Evolutionary conservation across 441 rosid genomes (phyloP), one percentile per base, ranked within the genome.

Genomic region (Populus tomentosa): DNA sequence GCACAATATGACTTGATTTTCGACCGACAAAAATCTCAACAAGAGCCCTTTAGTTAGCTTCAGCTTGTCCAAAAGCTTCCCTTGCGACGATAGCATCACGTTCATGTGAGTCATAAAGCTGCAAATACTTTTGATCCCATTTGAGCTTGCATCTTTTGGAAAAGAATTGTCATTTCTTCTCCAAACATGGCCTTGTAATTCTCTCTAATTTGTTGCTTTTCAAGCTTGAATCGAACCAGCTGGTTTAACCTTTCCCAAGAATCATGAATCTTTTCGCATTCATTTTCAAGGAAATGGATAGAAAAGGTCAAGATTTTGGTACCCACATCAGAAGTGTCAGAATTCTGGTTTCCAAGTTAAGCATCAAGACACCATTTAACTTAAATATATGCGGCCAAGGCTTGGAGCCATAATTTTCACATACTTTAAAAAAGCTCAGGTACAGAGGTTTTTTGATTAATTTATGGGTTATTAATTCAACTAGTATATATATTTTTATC

Each of bases 11-110:
- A 74, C 92, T 89, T 56, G 92, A 89, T 84, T 91, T 91, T 73
- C 91, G 78, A 9, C 93, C 87, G 21, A 84, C 85, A 67, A 91
- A 90, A 50, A 87, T 87, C 61, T 91, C 95, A 53, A 86, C 78
- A 8, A 90, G 81, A 24, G 86, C 88, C 79, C 46, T 80, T 73
- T 77, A 90, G 53, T 86, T 82, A 16, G 81, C 35, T 26, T 69
- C 79, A 38, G 71, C 81, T 69, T 82, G 84, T 71, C 75, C 74
- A 53, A 90, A 78, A 20, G 95, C 93, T 75, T 87, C 85, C 72
- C 84, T 75, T 30, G 86, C 90, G 67, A 87, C 77, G 24, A 71
- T 30, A 6, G 93, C 89, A 71, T 91, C 95, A 6, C 91, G 85
- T 67, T 86, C 91, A 64, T 84, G 86, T 6, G 92, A 78, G 53